Evolutionary conservation across 805 yeast genomes (phyloP).

Genomic region (Metschnikowia drakensbergensis): DNA sequence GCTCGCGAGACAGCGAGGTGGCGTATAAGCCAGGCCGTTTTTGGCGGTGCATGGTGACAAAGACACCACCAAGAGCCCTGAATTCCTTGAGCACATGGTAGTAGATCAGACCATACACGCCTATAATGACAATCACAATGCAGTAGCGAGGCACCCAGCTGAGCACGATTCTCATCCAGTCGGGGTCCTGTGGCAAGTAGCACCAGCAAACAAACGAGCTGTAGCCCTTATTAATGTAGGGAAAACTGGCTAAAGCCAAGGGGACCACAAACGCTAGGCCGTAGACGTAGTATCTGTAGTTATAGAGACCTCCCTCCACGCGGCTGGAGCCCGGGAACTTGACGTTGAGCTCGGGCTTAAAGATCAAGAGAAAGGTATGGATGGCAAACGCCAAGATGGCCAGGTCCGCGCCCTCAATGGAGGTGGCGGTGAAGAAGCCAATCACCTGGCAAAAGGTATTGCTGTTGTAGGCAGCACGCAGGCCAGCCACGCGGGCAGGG

Average conservation of each 20-base stretch:
- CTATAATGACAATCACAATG: slow-evolving; percentile 57
- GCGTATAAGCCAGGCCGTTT: slow-evolving; percentile 11
- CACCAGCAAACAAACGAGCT: slow-evolving; percentile 69
- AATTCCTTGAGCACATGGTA: slow-evolving; percentile 65
- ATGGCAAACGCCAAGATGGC: slow-evolving; percentile 80
- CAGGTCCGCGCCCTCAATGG: slow-evolving; percentile 82
- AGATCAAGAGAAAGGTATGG: slow-evolving; percentile 73
- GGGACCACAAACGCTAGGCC: slow-evolving; percentile 58
- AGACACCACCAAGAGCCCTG: slow-evolving; percentile 48
- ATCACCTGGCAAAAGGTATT: slow-evolving; percentile 55
- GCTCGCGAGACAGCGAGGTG: slow-evolving; percentile 19
- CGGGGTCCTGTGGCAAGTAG: slow-evolving; percentile 66
- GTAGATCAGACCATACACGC: slow-evolving; percentile 68
- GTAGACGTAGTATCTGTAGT: slow-evolving; percentile 55
- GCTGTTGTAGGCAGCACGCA: slow-evolving; percentile 42
- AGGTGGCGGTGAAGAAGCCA: slow-evolving; percentile 77
- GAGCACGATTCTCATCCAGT: slow-evolving; percentile 68
- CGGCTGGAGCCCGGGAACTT: slow-evolving; percentile 38
- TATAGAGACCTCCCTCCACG: slow-evolving; percentile 71
- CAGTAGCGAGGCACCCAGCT: slow-evolving; percentile 81
- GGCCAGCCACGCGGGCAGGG: slow-evolving; percentile 54
- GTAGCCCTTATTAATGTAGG: slow-evolving; percentile 62
- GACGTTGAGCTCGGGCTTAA: slow-evolving; percentile 50
- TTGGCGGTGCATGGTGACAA: slow-evolving; percentile 29
- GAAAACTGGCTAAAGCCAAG: slow-evolving; percentile 62